Evolutionary conservation across 441 rosid species (phyloP), one percentile per base, ranked within the genome.

Genomic region (Bocquillonia castaneifolia): DNA sequence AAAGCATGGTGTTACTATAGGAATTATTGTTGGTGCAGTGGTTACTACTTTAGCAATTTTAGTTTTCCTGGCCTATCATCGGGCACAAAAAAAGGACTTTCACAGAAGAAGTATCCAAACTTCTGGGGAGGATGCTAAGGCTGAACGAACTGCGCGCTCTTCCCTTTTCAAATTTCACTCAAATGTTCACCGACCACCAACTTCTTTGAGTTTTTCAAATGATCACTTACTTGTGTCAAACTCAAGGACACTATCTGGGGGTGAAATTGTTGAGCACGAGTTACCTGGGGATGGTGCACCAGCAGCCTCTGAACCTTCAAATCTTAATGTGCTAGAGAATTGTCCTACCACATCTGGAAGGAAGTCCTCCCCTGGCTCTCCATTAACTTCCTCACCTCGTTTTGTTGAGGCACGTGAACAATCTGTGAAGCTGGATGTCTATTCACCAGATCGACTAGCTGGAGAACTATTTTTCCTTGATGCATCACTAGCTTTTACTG

Each of bases 381-480:
- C 98, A 12, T 57, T 87, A 55, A 78, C 93, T 55, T 88, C 92
- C 59, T 93, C 97, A 23, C 94, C 98, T 0, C 88, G 77, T 74
- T 89, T 89, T 78, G 68, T 75, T 34, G 87, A 83, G 63, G 72
- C 80, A 10, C 58, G 65, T 18, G 90, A 89, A 68, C 92, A 80
- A 70, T 83, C 94, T 61, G 89, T 81, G 44, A 83, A 78, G 69
- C 68, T 88, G 73, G 92, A 94, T 80, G 94, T 92, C 66, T 86
- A 83, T 81, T 90, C 99, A 18, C 96, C 98, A 7, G 98, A 92
- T 76, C 85, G 92, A 69, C 80, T 90, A 82, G 98, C 89, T 63
- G 99, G 99, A 71, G 97, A 94, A 70, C 80, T 94, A 53, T 86
- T 82, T 79, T 89, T 86, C 71, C 81, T 92, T 50, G 96, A 92